Conservation (phyloP, 106 monocot species). For the Amphibolis antarctica region DNA sequence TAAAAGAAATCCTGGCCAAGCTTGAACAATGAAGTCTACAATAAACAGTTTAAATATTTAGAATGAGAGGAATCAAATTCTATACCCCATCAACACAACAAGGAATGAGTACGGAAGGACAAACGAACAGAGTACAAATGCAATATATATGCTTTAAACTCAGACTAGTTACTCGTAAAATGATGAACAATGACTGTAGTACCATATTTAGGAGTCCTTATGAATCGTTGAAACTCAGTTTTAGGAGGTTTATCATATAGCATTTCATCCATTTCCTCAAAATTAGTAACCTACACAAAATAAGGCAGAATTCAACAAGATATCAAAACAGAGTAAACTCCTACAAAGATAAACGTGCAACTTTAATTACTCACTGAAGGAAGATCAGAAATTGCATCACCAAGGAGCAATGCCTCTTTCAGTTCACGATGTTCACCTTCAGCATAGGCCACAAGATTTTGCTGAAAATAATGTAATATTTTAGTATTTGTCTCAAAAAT, state of each 20-base stretch:
- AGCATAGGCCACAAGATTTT: constrained; percentile 49
- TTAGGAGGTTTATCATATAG: constrained; percentile 23
- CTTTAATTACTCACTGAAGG: constrained; percentile 13
- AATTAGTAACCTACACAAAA: constrained; percentile 30
- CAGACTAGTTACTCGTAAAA: too few relatives aligned
- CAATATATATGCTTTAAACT: too few relatives aligned
- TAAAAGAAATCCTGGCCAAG: too few relatives aligned
- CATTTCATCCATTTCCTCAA: constrained; percentile 44
- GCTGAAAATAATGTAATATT: constrained; percentile 16
- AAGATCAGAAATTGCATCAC: constrained; percentile 69
- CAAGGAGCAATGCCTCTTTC: constrained; percentile 33
- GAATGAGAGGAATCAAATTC: too few relatives aligned
- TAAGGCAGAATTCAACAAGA: not conserved
- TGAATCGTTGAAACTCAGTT: constrained; percentile 44
- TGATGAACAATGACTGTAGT: too few relatives aligned
- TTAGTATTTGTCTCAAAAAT: not conserved
- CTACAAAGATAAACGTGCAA: not conserved
- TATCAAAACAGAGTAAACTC: not conserved
- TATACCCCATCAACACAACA: too few relatives aligned
- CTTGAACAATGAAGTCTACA: too few relatives aligned
- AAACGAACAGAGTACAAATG: too few relatives aligned
- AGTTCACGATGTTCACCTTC: constrained; percentile 26
- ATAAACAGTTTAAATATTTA: too few relatives aligned
- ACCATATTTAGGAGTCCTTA: constrained; percentile 10
- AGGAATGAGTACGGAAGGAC: too few relatives aligned